Evolutionary conservation across 495 filamentous ascomycete species (phyloP).

Genomic region (Terfezia claveryi): DNA sequence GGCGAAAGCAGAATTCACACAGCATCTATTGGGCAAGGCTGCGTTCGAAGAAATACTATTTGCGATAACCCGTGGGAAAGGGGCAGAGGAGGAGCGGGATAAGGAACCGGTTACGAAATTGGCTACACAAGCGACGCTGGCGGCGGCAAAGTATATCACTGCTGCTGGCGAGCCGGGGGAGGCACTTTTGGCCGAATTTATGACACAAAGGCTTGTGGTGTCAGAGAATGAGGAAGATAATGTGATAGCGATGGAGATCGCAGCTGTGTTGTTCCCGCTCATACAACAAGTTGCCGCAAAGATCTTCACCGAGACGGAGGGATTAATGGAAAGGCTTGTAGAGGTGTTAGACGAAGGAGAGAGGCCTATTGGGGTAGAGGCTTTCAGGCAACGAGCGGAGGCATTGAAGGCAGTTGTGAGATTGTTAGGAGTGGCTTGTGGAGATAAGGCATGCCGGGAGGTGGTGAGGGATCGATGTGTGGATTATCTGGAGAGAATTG

Average conservation of each 20-base stretch:
- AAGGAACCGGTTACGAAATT: neutral
- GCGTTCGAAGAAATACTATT: no score
- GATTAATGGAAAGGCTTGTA: constrained; percentile 13
- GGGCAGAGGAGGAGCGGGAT: neutral
- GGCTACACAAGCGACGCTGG: neutral
- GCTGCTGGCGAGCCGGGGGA: neutral
- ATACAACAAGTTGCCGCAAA: constrained; percentile 42
- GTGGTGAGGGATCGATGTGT: constrained; percentile 58
- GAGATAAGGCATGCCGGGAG: constrained; percentile 54
- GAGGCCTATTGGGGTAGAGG: neutral
- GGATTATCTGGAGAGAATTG: constrained; percentile 60
- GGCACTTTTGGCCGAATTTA: neutral
- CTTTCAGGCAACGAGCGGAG: no score
- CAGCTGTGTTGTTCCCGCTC: constrained; percentile 62
- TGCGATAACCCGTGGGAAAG: neutral
- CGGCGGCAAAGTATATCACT: neutral
- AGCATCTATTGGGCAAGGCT: no score
- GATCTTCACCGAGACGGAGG: constrained; percentile 61
- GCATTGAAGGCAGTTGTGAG: neutral
- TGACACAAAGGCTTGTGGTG: neutral
- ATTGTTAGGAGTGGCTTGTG: constrained; percentile 42
- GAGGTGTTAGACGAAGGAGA: constrained; percentile 29
- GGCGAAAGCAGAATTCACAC: no score
- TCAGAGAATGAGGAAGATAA: no score
- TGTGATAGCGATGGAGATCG: neutral